Conservation (phyloP, 2,329 filamentous ascomycete genomes). For the Ophiostoma tasmaniense region DNA sequence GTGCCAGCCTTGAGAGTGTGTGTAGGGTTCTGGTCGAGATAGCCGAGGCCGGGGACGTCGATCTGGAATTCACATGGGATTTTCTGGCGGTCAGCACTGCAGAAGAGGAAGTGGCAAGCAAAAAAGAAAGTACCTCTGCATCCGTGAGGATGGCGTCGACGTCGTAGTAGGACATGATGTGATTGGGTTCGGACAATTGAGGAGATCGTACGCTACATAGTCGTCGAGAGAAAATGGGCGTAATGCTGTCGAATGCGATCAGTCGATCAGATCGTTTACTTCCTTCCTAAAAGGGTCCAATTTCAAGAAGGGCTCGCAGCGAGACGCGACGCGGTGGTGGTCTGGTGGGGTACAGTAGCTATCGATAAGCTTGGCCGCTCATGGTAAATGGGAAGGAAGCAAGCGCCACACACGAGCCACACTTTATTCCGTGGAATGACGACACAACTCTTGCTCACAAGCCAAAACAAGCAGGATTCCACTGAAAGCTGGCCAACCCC, state of each 20-base stretch:
- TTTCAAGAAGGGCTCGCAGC: background rate
- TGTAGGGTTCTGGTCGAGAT: conserved; percentile 72
- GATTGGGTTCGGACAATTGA: background rate
- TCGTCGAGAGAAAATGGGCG: background rate
- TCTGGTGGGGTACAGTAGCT: background rate
- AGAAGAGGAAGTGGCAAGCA: background rate
- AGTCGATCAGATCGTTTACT: background rate
- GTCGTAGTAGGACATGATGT: conserved; percentile 68
- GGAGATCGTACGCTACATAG: background rate
- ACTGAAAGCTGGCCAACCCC: background rate
- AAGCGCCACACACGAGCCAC: conserved; percentile 10
- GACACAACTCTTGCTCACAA: conserved; percentile 9
- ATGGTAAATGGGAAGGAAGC: background rate
- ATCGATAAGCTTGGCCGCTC: background rate
- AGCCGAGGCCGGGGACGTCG: conserved; percentile 76
- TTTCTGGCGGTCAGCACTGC: conserved; percentile 45
- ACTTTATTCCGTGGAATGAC: conserved; percentile 6
- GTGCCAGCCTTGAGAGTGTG: conserved; percentile 70
- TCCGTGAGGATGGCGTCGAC: conserved; percentile 78
- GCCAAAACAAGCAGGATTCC: background rate
- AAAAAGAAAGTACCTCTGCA: conserved; percentile 51
- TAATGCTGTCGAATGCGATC: background rate
- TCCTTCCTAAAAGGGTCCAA: background rate
- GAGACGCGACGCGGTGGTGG: conserved; percentile 13
- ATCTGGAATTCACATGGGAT: conserved; percentile 92